phyloP scores from a whole-genome alignment of 208 protist genomes.

The Vickermania ingenoplastis region DNA sequence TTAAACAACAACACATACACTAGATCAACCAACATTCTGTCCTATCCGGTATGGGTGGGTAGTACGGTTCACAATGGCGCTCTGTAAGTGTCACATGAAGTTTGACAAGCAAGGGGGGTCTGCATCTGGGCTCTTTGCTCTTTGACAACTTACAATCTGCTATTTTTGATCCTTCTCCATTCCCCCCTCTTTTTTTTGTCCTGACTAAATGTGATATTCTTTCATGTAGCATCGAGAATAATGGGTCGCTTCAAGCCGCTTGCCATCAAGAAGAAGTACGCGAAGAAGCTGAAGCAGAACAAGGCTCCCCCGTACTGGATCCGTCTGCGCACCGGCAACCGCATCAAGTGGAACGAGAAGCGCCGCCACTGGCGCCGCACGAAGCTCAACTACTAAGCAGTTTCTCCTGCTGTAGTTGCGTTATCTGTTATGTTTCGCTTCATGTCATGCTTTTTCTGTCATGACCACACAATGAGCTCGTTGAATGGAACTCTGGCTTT shows the following conservation, averaged over 20 bases:
- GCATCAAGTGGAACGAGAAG: conserved; percentile 93
- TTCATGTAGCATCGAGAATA: conserved; percentile 6
- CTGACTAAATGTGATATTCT: conserved; percentile 6
- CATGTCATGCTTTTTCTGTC: too few species aligned
- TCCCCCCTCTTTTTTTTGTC: conserved; percentile 2
- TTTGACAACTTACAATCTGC: too few species aligned
- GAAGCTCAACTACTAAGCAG: conserved; percentile 90
- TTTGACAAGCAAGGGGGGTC: too few species aligned
- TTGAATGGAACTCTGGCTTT: not conserved
- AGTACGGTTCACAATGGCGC: too few species aligned
- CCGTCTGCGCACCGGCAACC: conserved; percentile 86
- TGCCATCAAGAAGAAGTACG: conserved; percentile 90
- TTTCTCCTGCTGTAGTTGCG: too few species aligned
- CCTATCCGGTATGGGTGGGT: too few species aligned
- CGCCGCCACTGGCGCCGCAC: conserved; percentile 93
- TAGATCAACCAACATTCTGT: too few species aligned
- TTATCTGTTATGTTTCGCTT: too few species aligned
- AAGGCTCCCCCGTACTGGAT: conserved; percentile 91
- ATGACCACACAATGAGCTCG: not conserved
- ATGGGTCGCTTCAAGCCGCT: conserved; percentile 90
- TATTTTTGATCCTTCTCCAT: conserved; percentile 6
- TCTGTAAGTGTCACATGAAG: too few species aligned
- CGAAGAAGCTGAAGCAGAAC: conserved; percentile 93
- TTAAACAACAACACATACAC: too few species aligned
- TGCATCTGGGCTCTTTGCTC: too few species aligned